These are phyloP conservation scores for Solanum megistacrolobum DNA, from an alignment of 257 asterid species.

Conservation along the genomic window DNA sequence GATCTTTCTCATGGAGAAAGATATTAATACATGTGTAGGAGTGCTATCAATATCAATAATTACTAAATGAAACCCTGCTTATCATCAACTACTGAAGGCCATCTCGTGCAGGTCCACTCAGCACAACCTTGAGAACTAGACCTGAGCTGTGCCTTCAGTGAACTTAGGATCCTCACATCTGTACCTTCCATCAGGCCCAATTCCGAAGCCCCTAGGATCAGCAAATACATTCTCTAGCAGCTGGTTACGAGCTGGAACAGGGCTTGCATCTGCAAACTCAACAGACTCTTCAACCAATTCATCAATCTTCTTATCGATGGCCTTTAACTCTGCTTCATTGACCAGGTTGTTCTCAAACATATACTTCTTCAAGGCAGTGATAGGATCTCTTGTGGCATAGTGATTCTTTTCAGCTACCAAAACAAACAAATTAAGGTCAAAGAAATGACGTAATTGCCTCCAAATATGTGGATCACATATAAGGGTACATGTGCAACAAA, in stretches of 20 bases:
- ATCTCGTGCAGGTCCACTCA: slow-evolving; percentile 1
- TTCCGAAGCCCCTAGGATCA: slow-evolving; percentile 88
- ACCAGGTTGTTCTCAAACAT: slow-evolving; percentile 66
- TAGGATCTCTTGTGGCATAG: slow-evolving; percentile 86
- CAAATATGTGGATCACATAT: neutral
- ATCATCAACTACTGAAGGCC: slow-evolving; percentile 1
- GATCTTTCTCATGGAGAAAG: slow-evolving; percentile 7
- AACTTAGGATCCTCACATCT: slow-evolving; percentile 97
- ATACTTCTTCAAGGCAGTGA: slow-evolving; percentile 64
- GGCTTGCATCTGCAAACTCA: slow-evolving; percentile 85
- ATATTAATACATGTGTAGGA: slow-evolving; percentile 6
- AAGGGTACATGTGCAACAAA: neutral
- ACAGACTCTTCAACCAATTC: slow-evolving; percentile 86
- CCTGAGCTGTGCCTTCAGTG: slow-evolving; percentile 94
- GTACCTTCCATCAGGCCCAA: slow-evolving; percentile 92
- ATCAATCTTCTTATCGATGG: slow-evolving; percentile 78
- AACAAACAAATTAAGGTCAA: neutral
- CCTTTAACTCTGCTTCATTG: slow-evolving; percentile 62
- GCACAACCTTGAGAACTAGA: slow-evolving; percentile 19
- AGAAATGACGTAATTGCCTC: neutral
- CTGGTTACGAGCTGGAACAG: slow-evolving; percentile 74
- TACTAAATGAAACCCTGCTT: slow-evolving; percentile 9
- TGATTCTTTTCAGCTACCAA: slow-evolving; percentile 86
- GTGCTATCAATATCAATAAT: slow-evolving; percentile 8
- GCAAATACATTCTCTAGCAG: slow-evolving; percentile 92